Evolutionary conservation across 768 basidiomycete genomes (phyloP).

Genomic region (Rhodosporidiobolus sp.): DNA sequence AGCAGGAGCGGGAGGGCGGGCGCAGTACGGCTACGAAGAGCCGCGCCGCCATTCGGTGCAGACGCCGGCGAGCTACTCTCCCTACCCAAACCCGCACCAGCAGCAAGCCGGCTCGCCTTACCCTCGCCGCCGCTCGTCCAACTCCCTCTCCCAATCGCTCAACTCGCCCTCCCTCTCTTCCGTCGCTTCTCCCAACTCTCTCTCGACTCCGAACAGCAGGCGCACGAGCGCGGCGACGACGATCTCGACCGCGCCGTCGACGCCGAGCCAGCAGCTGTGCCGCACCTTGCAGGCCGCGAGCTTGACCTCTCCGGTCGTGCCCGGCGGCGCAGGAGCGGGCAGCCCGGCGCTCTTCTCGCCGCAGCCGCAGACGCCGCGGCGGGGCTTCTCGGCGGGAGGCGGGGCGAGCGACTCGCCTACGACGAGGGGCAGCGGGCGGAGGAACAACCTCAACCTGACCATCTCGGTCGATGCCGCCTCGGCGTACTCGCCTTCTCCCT

Average conservation of each 20-base stretch:
- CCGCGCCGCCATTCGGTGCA: neutral
- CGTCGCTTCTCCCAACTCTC: neutral
- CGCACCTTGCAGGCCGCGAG: too few species aligned
- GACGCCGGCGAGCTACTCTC: neutral
- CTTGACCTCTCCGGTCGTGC: too few species aligned
- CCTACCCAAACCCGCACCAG: neutral
- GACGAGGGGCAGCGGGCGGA: neutral
- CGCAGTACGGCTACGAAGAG: neutral
- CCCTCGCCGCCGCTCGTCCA: neutral
- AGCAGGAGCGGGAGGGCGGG: neutral
- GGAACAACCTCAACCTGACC: neutral
- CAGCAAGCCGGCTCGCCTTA: neutral
- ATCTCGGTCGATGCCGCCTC: slow-evolving; percentile 6
- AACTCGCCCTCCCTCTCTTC: neutral
- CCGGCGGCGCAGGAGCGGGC: too few species aligned
- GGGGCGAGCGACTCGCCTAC: neutral
- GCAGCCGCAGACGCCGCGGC: neutral
- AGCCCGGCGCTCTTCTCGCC: neutral
- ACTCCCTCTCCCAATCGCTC: too few species aligned
- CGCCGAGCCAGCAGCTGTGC: neutral
- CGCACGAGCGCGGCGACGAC: neutral
- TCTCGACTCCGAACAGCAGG: neutral
- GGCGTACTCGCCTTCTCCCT: neutral
- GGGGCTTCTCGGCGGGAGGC: neutral
- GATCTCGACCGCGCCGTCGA: neutral